Percentiles rank a stretch among this genome's conserved stretches.
These are phyloP conservation scores for Coemansia sp. DNA, from an alignment of 192 early-diverging fungal species.

Conservation along the genomic window DNA sequence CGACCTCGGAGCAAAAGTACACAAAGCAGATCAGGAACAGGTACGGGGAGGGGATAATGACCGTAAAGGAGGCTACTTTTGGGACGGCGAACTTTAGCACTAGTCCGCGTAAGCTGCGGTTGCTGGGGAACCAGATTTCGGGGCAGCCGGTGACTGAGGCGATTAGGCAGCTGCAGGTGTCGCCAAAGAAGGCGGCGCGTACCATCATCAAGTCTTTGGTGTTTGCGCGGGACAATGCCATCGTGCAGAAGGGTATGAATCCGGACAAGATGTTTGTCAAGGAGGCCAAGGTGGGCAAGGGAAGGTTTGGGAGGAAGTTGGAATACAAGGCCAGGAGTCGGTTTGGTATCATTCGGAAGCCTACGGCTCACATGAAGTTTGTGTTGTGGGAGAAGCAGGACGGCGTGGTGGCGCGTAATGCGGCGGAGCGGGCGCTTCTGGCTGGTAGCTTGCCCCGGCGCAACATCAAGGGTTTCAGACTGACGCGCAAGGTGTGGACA, in stretches of 20 bases:
- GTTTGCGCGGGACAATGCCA: constrained; percentile 63
- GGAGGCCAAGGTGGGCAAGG: constrained; percentile 85
- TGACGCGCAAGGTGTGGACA: constrained; percentile 63
- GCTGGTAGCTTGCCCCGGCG: constrained; percentile 33
- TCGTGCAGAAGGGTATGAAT: constrained; percentile 59
- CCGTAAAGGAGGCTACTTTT: constrained; percentile 28
- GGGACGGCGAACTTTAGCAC: constrained; percentile 62
- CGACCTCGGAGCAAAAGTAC: too few relatives aligned
- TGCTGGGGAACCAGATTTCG: constrained; percentile 66
- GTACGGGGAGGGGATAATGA: constrained; percentile 9
- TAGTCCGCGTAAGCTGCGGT: constrained; percentile 64
- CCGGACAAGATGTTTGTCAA: constrained; percentile 56
- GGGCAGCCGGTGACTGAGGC: constrained; percentile 62
- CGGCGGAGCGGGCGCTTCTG: constrained; percentile 22
- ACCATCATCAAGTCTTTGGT: constrained; percentile 61
- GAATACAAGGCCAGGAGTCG: constrained; percentile 74
- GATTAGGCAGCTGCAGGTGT: constrained; percentile 74
- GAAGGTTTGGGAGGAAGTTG: constrained; percentile 64
- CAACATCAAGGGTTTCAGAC: constrained; percentile 59
- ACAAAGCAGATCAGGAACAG: too few relatives aligned
- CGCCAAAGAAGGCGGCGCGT: constrained; percentile 58
- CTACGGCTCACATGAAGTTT: constrained; percentile 75
- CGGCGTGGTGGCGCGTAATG: constrained; percentile 14
- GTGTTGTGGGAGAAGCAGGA: constrained; percentile 60
- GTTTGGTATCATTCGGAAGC: constrained; percentile 69